These are phyloP conservation scores for Forsythia viridissima DNA, from an alignment of 257 asterid species.

Conservation along the genomic window DNA sequence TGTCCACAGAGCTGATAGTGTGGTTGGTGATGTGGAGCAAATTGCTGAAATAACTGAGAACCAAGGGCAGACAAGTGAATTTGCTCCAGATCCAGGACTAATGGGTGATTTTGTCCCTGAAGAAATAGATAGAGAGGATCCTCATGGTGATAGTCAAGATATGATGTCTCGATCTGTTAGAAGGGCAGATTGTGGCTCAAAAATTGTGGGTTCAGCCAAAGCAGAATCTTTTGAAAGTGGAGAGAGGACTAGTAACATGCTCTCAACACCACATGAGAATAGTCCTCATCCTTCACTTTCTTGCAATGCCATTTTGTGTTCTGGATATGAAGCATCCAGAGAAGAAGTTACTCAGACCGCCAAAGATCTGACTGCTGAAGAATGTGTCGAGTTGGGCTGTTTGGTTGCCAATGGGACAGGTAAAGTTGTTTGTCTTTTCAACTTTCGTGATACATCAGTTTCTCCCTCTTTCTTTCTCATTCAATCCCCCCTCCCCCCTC, in stretches of 20 bases:
- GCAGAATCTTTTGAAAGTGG: slow-evolving; percentile 97
- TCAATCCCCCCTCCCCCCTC: not conserved
- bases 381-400: slow-evolving; percentile 75
- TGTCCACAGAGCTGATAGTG: slow-evolving; percentile 77
- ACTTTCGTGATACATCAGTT: not conserved
- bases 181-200: slow-evolving; percentile 97
- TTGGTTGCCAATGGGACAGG: slow-evolving; percentile 66
- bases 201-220: slow-evolving; percentile 83
- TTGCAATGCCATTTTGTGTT: slow-evolving; percentile 87
- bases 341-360: slow-evolving; percentile 90
- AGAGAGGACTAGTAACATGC: slow-evolving; percentile 74
- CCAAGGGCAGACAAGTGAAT: slow-evolving; percentile 89
- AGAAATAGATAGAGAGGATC: slow-evolving; percentile 89
- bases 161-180: slow-evolving; percentile 75
- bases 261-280: slow-evolving; percentile 55
- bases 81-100: slow-evolving; percentile 85
- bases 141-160: slow-evolving; percentile 93
- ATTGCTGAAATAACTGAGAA: slow-evolving; percentile 88
- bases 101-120: slow-evolving; percentile 99
- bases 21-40: slow-evolving; percentile 86
- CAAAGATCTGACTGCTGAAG: slow-evolving; percentile 66
- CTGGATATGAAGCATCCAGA: slow-evolving; percentile 84
- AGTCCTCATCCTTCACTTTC: slow-evolving; percentile 92
- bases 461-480: not conserved
- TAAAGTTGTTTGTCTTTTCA: slow-evolving; percentile 25